Evolutionary conservation across 2,329 filamentous ascomycete genomes (phyloP).

Genomic region (Monosporascus sp.): DNA sequence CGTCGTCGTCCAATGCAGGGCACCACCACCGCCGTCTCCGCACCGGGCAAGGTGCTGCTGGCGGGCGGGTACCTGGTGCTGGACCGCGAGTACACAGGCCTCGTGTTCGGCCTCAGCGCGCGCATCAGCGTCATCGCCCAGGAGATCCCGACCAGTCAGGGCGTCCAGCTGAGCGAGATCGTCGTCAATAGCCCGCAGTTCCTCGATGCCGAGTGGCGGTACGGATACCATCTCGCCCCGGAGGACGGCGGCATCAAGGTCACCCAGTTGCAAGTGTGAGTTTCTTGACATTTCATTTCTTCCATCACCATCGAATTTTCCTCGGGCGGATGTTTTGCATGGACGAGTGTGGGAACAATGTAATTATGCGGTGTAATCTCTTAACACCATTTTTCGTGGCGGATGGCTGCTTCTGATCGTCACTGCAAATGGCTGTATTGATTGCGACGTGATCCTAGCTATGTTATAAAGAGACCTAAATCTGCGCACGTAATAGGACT

Average conservation of each 20-base stretch:
- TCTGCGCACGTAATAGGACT: conserved; percentile 1
- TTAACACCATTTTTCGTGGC: no score
- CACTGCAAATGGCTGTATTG: no score
- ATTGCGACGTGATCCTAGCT: no score
- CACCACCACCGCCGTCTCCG: conserved; percentile 61
- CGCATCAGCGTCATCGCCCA: conserved; percentile 61
- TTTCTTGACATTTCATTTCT: conserved; percentile 1
- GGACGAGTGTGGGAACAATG: neutral
- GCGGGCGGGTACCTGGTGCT: conserved; percentile 94
- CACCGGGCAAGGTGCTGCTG: conserved; percentile 92
- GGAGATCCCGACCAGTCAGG: conserved; percentile 53
- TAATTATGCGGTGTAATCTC: no score
- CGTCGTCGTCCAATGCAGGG: neutral
- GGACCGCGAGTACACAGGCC: conserved; percentile 76
- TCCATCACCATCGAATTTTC: neutral
- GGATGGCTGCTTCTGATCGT: no score
- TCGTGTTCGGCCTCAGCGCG: conserved; percentile 63
- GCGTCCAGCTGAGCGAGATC: conserved; percentile 65
- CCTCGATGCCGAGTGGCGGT: conserved; percentile 78
- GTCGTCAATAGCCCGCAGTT: conserved; percentile 92
- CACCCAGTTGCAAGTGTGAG: conserved; percentile 68
- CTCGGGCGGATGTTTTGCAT: neutral
- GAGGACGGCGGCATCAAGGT: conserved; percentile 74
- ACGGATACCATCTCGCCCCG: conserved; percentile 67
- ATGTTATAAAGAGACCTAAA: neutral